Conservation (phyloP, 2,329 filamentous ascomycete species). For the Mariannaea sp. region DNA sequence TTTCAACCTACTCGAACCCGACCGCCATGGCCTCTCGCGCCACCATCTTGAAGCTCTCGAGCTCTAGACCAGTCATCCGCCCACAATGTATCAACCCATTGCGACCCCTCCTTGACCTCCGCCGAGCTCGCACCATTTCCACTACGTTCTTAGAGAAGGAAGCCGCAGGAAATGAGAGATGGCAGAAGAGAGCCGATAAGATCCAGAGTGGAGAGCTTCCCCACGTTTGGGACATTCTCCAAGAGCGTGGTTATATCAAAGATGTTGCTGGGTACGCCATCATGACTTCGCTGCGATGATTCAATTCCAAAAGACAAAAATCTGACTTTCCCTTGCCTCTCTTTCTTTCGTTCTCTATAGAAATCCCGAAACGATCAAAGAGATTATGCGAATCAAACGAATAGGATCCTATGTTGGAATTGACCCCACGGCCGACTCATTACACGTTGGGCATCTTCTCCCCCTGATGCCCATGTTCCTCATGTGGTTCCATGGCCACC, state of each 20-base stretch:
- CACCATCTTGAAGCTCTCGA: constrained; percentile 33
- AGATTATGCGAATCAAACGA: constrained; percentile 66
- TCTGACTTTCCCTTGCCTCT: constrained; percentile 9
- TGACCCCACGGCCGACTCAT: constrained; percentile 78
- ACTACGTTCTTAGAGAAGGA: constrained; percentile 52
- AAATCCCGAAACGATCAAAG: constrained; percentile 59
- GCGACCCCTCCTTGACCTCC: constrained; percentile 30
- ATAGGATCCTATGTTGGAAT: constrained; percentile 80
- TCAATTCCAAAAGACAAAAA: too few relatives aligned
- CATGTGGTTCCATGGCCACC: constrained; percentile 78
- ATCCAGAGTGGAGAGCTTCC: constrained; percentile 56
- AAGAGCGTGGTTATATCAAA: constrained; percentile 75
- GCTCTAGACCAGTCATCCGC: constrained; percentile 31
- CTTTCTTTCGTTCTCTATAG: constrained; percentile 40
- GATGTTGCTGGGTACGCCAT: constrained; percentile 71
- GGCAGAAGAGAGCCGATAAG: constrained; percentile 52
- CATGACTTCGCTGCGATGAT: background rate
- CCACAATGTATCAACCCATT: constrained; percentile 33
- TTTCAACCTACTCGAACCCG: background rate
- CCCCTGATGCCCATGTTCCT: constrained; percentile 85
- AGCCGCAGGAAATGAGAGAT: constrained; percentile 48
- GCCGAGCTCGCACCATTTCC: constrained; percentile 45
- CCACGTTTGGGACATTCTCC: constrained; percentile 66
- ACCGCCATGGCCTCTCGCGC: constrained; percentile 38
- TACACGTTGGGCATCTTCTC: constrained; percentile 81